phyloP scores from a whole-genome alignment of 306 rosid species.

The Herpetospermum pedunculosum region DNA sequence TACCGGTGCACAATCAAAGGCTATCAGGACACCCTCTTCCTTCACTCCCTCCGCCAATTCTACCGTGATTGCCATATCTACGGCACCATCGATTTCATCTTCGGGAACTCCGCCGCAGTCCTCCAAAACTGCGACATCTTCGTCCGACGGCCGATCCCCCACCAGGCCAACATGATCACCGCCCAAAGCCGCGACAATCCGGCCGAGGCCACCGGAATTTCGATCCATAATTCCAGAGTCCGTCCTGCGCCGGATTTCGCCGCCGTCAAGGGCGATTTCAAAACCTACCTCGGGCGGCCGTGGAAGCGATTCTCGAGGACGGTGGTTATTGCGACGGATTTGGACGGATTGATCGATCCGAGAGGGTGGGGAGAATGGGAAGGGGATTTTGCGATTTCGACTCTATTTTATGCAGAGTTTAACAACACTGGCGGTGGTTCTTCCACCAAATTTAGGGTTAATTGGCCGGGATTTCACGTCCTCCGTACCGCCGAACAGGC shows the following conservation, averaged over 20 bases:
- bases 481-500: conserved; percentile 24
- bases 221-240: conserved; percentile 24
- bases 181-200: conserved; percentile 47
- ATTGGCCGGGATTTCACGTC: conserved; percentile 66
- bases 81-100: conserved; percentile 39
- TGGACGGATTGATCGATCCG: conserved; percentile 43
- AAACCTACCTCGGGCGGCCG: conserved; percentile 52
- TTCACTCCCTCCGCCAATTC: conserved; percentile 52
- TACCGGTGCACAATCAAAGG: conserved; percentile 46
- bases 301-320: conserved; percentile 63
- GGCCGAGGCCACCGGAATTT: conserved; percentile 23
- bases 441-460: conserved; percentile 32
- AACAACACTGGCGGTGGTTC: conserved; percentile 48
- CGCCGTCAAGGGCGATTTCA: background rate
- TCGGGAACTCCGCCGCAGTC: conserved; percentile 37
- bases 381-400: conserved; percentile 34
- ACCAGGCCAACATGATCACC: conserved; percentile 48
- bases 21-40: conserved; percentile 62
- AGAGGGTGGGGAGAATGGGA: conserved; percentile 55
- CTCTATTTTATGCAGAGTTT: conserved; percentile 54
- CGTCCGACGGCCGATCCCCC: conserved; percentile 31
- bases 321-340: conserved; percentile 31
- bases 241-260: conserved; percentile 12
- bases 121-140: conserved; percentile 59
- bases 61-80: conserved; percentile 44